Base-by-base conservation (phyloP, 1,284 basidiomycete genomes). In the Irpex rosettiformis region DNA sequence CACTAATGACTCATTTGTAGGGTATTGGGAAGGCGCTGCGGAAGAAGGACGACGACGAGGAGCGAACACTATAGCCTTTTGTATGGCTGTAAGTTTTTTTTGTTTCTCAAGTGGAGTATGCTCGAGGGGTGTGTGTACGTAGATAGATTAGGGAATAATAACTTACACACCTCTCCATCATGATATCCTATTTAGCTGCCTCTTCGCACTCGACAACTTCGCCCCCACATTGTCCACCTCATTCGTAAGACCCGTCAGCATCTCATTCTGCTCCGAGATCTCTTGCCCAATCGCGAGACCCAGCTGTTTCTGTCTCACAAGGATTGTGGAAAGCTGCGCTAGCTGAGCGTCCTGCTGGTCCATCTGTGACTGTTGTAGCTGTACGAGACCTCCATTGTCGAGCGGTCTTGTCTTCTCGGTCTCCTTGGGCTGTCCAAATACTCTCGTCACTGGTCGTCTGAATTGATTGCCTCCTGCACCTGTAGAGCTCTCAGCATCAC, bases 201-300 rank as follows among this genome's bases (percentile, higher is more conserved):
- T 86, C 76, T 91, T 92, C 3, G 94, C 86, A 43, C 77, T 74
- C n/a, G 81, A 82, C 59, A 98, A 78, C 75, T 94, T 96, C 29
- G 77, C 79, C 51, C 88, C 88, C 2, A 90, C 87, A 21, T 75
- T 75, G 65, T 91, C 91, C 48, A 94, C 86, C 56, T 94, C 86
- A 43, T 79, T 73, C 21, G 86, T 80, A 56, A 98, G 75, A 66
- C 85, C 84, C 67, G 96, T 91, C 64, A 98, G 74, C 73, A 97
- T 73, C 68, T 96, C 93, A 65, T 87, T 95, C 75, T 98, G 96
- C 65, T 87, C 77, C 4, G 77, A 78, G 59, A 99, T 85, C 76
- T 99, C 96, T 56, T 82, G 79, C 58, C 84, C 81, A 63, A 99
- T 98, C 16, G 94, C 93, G 62, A 92, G 79, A 8, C 96, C 96